Percentiles rank a stretch among this genome's conserved stretches.
phyloP scores from a whole-genome alignment of 129 eudicot genomes.

The Chrysanthemum seticuspe region DNA sequence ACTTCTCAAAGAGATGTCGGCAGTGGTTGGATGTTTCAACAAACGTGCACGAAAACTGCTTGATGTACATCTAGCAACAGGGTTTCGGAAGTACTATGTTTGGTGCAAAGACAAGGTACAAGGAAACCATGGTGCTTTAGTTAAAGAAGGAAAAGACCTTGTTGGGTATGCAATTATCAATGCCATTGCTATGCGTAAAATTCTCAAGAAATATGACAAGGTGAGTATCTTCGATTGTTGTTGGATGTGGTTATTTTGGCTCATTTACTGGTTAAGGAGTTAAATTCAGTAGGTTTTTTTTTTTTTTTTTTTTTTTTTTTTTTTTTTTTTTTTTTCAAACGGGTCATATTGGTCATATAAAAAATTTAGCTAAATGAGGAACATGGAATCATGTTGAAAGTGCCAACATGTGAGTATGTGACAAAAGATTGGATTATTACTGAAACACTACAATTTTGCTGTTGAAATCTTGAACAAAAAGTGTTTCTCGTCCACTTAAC shows the following conservation, averaged over 20 bases:
- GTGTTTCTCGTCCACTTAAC: neutral
- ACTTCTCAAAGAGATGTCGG: constrained; percentile 81
- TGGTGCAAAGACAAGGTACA: constrained; percentile 62
- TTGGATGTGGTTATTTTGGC: neutral
- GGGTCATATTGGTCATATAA: no score
- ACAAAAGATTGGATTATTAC: neutral
- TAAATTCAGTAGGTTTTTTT: no score
- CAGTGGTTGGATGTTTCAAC: constrained; percentile 77
- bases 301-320: no score
- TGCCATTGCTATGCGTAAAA: constrained; percentile 86
- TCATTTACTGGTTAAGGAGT: neutral
- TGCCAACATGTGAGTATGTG: no score
- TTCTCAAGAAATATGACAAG: constrained; percentile 93
- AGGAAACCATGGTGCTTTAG: constrained; percentile 52
- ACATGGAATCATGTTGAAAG: no score
- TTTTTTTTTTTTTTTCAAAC: no score
- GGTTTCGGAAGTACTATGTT: constrained; percentile 59
- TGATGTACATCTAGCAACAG: constrained; percentile 74
- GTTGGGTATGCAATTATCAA: constrained; percentile 79
- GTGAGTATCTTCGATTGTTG: constrained; percentile 29
- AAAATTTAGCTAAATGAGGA: no score
- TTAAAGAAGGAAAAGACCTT: constrained; percentile 78
- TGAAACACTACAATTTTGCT: neutral
- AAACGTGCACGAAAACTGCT: constrained; percentile 72
- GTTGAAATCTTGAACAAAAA: neutral